Conservation (phyloP, 2,329 filamentous ascomycete genomes). For the Stachybotrys echinatus region DNA sequence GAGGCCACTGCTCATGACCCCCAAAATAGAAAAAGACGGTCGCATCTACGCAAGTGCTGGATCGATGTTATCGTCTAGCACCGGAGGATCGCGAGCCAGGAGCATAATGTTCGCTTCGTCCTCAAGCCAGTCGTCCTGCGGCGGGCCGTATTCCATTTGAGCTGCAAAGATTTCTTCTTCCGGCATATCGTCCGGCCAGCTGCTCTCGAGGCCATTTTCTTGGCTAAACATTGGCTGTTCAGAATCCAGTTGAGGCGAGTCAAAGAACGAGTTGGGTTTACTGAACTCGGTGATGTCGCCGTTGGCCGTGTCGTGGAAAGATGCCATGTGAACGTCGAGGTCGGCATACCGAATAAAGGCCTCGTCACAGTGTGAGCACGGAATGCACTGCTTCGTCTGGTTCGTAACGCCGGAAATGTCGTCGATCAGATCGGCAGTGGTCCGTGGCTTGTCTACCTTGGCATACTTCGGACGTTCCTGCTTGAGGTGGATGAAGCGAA, state of each 20-base stretch:
- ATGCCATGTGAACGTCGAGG: slow-evolving; percentile 38
- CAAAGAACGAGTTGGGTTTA: too few relatives aligned
- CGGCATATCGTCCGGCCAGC: slow-evolving; percentile 16
- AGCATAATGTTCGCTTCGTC: slow-evolving; percentile 39
- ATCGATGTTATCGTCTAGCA: slow-evolving; percentile 22
- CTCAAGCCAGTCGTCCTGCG: slow-evolving; percentile 36
- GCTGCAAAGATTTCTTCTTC: slow-evolving; percentile 29
- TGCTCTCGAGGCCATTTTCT: slow-evolving; percentile 4
- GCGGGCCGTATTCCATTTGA: slow-evolving; percentile 21
- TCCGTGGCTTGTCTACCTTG: slow-evolving; percentile 10
- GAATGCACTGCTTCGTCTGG: slow-evolving; percentile 35
- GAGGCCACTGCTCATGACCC: neutral
- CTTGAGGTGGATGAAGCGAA: slow-evolving; percentile 77
- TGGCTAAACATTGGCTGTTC: slow-evolving; percentile 13
- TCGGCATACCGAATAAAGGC: slow-evolving; percentile 47
- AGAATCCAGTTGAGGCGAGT: slow-evolving; percentile 11
- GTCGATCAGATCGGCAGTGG: slow-evolving; percentile 28
- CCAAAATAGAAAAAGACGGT: neutral
- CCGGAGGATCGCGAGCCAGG: slow-evolving; percentile 22
- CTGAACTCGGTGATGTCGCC: slow-evolving; percentile 12
- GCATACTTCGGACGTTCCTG: slow-evolving; percentile 34
- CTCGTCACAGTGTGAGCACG: slow-evolving; percentile 39
- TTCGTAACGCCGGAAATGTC: slow-evolving; percentile 35
- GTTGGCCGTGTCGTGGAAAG: slow-evolving; percentile 14
- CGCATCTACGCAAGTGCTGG: slow-evolving; percentile 19